Conservation (phyloP, 2,329 filamentous ascomycete species). For the Colletotrichum sp. region DNA sequence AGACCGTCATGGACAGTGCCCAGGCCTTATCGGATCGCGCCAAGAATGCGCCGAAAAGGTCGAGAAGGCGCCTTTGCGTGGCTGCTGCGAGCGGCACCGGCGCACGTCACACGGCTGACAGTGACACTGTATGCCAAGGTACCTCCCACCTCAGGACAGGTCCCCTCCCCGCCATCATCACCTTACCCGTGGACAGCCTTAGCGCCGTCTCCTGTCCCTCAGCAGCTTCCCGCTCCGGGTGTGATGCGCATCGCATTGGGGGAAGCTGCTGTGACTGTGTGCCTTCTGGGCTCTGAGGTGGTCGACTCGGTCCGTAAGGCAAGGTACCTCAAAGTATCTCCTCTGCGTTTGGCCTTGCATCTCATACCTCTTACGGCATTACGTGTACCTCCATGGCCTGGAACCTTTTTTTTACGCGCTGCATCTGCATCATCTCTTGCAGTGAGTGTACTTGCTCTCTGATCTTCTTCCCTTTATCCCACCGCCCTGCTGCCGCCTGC, state of each 20-base stretch:
- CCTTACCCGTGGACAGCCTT: background rate
- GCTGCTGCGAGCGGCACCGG: background rate
- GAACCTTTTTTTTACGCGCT: background rate
- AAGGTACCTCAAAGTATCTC: background rate
- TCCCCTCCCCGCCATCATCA: background rate
- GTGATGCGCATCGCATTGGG: background rate
- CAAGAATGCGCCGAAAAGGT: background rate
- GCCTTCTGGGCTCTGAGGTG: background rate
- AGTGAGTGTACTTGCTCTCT: background rate
- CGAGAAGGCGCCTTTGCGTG: background rate
- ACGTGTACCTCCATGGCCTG: background rate
- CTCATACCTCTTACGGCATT: background rate
- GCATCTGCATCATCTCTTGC: background rate
- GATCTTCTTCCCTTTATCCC: background rate
- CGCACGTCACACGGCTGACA: background rate
- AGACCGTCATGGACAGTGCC: background rate
- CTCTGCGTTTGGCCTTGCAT: background rate
- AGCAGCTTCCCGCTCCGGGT: background rate
- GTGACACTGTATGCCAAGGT: background rate
- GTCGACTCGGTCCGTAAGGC: background rate
- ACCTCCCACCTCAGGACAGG: too few relatives aligned
- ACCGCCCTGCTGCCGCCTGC: background rate
- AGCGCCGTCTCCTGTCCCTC: background rate
- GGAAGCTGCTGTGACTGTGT: background rate
- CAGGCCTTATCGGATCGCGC: background rate